Evolutionary conservation across 257 asterid genomes (phyloP), one percentile per base, ranked within the genome.

Genomic region (Nicotiana tabacum): DNA sequence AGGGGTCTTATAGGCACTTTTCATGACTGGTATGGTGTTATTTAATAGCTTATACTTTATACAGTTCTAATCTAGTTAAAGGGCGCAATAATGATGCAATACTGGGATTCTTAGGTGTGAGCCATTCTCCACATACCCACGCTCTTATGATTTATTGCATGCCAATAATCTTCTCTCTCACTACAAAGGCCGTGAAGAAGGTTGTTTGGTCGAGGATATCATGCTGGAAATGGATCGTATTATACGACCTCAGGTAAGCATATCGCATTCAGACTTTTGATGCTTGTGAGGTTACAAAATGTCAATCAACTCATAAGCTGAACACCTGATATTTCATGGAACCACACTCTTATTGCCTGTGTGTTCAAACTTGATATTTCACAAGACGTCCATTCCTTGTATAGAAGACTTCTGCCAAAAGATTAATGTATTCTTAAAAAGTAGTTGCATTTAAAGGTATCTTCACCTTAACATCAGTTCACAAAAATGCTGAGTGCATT

Each of bases 221-320:
- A 89, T 96, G 90, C 89, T 94, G 83, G 98, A 96, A 91, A 94
- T 94, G 96, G 98, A 96, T 84, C 94, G 98, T 30, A 89, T 94
- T 24, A 12, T 93, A 81, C 88, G 98, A 70, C 98, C 98, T 84
- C 93, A 87, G 97, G 99, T 92, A 81, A 88, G 76, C 39, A 24
- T 72, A 46, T 72, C 13, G 13, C 24, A 6, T 24, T 72, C 61
- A 46, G 79, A 72, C 30, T 24, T 51, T 72, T 24, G 79, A 70
- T 43, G 58, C n/a, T 70, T 70, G 35, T 70, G 78, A 39, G 78
- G 4, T 21, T 74, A 46, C 62, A 13, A 24, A 39, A 72, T 46
- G 78, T 13, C 60, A 21, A 21, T 72, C 60, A 72, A 46, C 12
- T 72, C 37, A 72, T 24, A 21, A 21, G 58, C 4, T 10, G 58